phyloP scores from a whole-genome alignment of 805 yeast species.

The Candida arabinofermentans region DNA sequence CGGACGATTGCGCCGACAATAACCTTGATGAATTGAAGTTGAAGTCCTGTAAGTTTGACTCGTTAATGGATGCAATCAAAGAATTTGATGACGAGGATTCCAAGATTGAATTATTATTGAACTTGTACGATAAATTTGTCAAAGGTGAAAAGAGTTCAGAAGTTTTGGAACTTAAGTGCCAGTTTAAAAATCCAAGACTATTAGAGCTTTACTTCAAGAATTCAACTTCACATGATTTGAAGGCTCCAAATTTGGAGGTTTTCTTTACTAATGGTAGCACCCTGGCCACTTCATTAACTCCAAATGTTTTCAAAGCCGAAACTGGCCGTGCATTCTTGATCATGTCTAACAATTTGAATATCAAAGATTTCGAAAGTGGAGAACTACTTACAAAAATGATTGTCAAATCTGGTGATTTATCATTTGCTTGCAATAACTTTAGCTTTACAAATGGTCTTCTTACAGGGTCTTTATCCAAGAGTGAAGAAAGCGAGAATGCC shows the following conservation, averaged over 20 bases:
- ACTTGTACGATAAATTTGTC: conserved; percentile 9
- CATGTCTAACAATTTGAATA: not conserved
- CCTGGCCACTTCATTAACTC: conserved; percentile 6
- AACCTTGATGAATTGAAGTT: conserved; percentile 8
- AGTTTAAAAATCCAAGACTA: conserved; percentile 2
- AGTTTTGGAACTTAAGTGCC: conserved; percentile 2
- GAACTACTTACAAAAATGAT: not conserved
- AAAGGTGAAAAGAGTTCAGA: not conserved
- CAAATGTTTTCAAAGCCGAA: conserved; percentile 12
- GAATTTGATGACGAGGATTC: conserved; percentile 3
- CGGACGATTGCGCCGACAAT: not conserved
- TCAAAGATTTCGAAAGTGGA: not conserved
- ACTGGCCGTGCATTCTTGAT: conserved; percentile 4
- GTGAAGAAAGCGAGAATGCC: not conserved
- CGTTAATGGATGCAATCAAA: conserved; percentile 10
- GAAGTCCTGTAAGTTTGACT: conserved; percentile 11
- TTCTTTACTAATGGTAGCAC: not conserved
- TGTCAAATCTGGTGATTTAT: not conserved
- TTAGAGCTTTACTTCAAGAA: conserved; percentile 7
- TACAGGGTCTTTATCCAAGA: not conserved
- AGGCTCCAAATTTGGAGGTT: conserved; percentile 8
- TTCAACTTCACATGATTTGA: conserved; percentile 4
- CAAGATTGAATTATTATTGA: conserved; percentile 7
- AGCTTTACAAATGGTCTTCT: not conserved
- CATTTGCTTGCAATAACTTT: not conserved